These are phyloP conservation scores for Aspergillus sp. DNA, from an alignment of 2,329 filamentous ascomycete genomes.

Conservation along the genomic window DNA sequence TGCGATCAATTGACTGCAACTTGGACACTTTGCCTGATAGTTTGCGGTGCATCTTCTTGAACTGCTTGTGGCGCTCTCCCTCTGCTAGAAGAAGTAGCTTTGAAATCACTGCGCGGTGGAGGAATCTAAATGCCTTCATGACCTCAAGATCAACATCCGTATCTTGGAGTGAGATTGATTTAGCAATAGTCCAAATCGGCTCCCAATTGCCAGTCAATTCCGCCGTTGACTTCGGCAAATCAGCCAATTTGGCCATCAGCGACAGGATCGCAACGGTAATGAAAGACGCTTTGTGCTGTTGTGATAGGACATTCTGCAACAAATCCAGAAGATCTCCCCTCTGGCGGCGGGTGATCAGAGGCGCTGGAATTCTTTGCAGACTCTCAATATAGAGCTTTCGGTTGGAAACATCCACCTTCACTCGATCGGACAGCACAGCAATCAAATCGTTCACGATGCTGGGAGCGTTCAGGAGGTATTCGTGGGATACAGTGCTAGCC, in stretches of 20 bases:
- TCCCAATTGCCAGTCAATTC: conserved; percentile 36
- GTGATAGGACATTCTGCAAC: conserved; percentile 33
- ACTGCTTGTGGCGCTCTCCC: conserved; percentile 32
- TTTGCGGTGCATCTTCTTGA: conserved; percentile 36
- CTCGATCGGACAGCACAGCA: conserved; percentile 31
- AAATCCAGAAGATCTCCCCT: conserved; percentile 35
- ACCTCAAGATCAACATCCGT: conserved; percentile 34
- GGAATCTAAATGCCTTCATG: conserved; percentile 38
- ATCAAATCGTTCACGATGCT: conserved; percentile 35
- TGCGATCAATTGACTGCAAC: conserved; percentile 30
- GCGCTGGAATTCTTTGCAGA: conserved; percentile 37
- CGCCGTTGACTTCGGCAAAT: conserved; percentile 41
- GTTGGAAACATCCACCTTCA: conserved; percentile 30
- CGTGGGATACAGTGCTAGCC: conserved; percentile 38
- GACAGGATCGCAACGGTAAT: conserved; percentile 34
- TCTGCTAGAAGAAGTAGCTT: conserved; percentile 37
- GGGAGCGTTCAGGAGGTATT: conserved; percentile 38
- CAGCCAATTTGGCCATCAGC: conserved; percentile 40
- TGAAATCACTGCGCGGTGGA: conserved; percentile 35
- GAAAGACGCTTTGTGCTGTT: conserved; percentile 26
- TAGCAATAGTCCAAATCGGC: conserved; percentile 37
- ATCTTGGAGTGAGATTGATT: conserved; percentile 32
- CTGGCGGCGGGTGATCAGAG: conserved; percentile 38
- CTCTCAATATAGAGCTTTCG: conserved; percentile 34
- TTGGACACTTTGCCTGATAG: conserved; percentile 31